Base-by-base conservation (phyloP, 2,329 filamentous ascomycete genomes). In the Cadophora sp. region DNA sequence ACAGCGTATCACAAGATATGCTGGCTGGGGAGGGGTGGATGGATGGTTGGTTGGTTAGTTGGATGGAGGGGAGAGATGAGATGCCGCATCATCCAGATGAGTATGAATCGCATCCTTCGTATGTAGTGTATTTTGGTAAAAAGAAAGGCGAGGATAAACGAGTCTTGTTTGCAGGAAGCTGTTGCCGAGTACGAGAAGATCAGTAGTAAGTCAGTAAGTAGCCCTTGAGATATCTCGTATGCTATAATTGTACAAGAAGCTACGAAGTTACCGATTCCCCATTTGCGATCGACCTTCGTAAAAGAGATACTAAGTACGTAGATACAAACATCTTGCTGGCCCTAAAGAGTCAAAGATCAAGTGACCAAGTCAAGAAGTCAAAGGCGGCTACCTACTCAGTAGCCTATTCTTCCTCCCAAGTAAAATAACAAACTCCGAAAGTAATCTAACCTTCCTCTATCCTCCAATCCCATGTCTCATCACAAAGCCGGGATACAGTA, bases 1-100 rank as follows among this genome's bases (percentile, higher is more conserved):
- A 39, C 53, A 56, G 53, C 53, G n/a, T 56, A 56, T 56, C 30
- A 56, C 33, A 20, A 39, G 18, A 53, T 53, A 27, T 18, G 50
- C n/a, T 53, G 4, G 24, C 18, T 20, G 24, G 27, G n/a, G 9
- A 20, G 33, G 30, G 20, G 1, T 50, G 33, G 24, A n/a, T 22
- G 30, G 22, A 24, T 22, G 39, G n/a, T 39, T 24, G n/a, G 47
- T 22, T 22, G 47, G 8, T 18, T 22, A n/a, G n/a, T n/a, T n/a
- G n/a, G n/a, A n/a, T n/a, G 13, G 51, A 55, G 11, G 41, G n/a
- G 13, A 13, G 18, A 39, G 20, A 39, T 9, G 8, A 56, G 53
- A 56, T 56, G 53, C 53, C n/a, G 53, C n/a, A 22, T 22, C 30
- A 22, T 22, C 30, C 33, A 56, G 53, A 51, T 13, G 6, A 27